These are phyloP conservation scores for Fomitopsis betulina DNA, from an alignment of 1,284 basidiomycete genomes.

Conservation along the genomic window DNA sequence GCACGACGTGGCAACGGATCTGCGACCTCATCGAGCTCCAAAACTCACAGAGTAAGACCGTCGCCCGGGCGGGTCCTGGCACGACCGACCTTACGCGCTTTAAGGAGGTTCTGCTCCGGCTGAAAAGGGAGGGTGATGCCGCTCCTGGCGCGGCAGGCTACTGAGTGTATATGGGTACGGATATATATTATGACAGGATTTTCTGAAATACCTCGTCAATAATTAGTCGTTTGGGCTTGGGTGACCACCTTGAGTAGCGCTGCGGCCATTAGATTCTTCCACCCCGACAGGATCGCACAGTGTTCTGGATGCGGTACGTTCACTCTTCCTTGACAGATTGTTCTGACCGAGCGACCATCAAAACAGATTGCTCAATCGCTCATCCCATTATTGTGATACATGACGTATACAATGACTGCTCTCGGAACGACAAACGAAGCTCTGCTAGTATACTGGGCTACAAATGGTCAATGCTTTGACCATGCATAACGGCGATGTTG, in stretches of 20 bases:
- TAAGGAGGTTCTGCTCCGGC: constrained; percentile 84
- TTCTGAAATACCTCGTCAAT: neutral
- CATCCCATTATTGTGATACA: no score
- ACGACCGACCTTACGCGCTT: constrained; percentile 87
- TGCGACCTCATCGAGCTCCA: constrained; percentile 84
- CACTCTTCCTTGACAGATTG: no score
- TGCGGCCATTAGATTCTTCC: no score
- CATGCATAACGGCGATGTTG: no score
- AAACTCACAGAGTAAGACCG: constrained; percentile 96
- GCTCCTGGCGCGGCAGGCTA: constrained; percentile 93
- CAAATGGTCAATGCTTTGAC: no score
- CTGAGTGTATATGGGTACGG: constrained; percentile 32
- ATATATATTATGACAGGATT: neutral
- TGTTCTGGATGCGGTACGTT: no score
- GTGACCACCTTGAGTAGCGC: neutral
- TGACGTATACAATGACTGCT: no score
- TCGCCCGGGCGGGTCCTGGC: constrained; percentile 82
- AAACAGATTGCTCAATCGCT: no score
- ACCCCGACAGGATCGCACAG: no score
- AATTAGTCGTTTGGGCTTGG: neutral
- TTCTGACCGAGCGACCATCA: no score
- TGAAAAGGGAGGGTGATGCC: constrained; percentile 84
- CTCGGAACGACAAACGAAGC: no score
- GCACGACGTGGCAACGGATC: constrained; percentile 96
- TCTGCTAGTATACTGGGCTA: no score